Evolutionary conservation across 1,284 basidiomycete genomes (phyloP), one percentile per base, ranked within the genome.

Genomic region (Apiotrichum gracile): DNA sequence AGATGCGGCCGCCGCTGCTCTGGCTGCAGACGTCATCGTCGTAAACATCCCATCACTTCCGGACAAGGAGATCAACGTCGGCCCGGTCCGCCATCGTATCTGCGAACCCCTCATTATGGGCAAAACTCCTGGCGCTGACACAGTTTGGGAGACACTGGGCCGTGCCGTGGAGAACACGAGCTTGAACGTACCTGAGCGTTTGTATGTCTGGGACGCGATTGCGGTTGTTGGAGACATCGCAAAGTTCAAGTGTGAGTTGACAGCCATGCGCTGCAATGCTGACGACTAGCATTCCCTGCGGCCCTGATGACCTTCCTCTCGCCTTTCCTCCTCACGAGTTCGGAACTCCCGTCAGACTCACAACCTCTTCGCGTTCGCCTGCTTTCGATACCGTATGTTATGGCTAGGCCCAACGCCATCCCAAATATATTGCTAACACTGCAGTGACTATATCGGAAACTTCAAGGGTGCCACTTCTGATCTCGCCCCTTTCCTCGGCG

Each of bases 71-170:
- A 73, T 97, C 57, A 86, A 84, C 2, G 66, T 97, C 29, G 92
- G 91, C 6, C 85, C 88, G 63, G 88, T 92, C 63, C 80, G 91
- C 44, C 91, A 96, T 78, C 81, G 88, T 38, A 85, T 93, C 69
- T 90, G 88, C 67, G 92, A 96, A 68, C 90, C 91, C 10, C 78
- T 97, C 31, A 89, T 92, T 61, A 17, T 49, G 1, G 70, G 69
- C 8, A 61, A 57, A 41, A 42, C 33, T 14, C 25, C 53, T 4
- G 68, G 68, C 0, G 85, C 91, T 55, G 86, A 88, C 29, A 69
- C 66, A 1, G 61, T 78, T 12, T 68, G 76, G 65, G 70, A 74
- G 47, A 70, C 66, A 4, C 58, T 76, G 47, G 69, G 70, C 4
- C 55, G 69, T 22, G 70, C 70, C 12, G 53, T 71, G 2, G 61